Evolutionary conservation across 306 rosid species (phyloP).

Genomic region (Rosa persica): DNA sequence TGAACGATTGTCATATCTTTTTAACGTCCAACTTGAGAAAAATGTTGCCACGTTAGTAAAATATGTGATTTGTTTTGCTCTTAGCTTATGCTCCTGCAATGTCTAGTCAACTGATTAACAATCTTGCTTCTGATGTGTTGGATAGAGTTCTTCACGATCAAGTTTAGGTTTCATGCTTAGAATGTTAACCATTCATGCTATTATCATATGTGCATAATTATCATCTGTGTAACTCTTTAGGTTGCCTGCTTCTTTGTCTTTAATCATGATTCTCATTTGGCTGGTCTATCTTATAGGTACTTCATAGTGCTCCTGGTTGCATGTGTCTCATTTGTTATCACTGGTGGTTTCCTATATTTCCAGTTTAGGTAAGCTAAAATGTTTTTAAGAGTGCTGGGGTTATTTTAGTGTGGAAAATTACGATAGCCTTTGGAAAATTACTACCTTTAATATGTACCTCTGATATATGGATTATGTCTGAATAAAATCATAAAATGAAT

Average conservation of each 20-base stretch:
- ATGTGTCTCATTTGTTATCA: slow-evolving; percentile 74
- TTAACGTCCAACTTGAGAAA: slow-evolving; percentile 82
- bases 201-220: background rate
- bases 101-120: slow-evolving; percentile 10
- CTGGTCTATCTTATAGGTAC: slow-evolving; percentile 50
- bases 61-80: background rate
- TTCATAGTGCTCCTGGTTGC: slow-evolving; percentile 72
- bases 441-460: background rate
- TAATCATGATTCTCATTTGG: slow-evolving; percentile 16
- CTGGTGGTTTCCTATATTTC: slow-evolving; percentile 86
- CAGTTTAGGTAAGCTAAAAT: slow-evolving; percentile 65
- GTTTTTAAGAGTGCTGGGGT: slow-evolving; percentile 19
- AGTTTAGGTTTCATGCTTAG: background rate
- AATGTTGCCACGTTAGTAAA: slow-evolving; percentile 92
- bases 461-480: background rate
- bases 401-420: background rate
- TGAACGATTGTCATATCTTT: slow-evolving; percentile 69
- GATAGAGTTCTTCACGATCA: slow-evolving; percentile 12
- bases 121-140: slow-evolving; percentile 3
- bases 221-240: background rate
- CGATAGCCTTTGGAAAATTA: background rate
- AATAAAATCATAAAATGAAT: background rate
- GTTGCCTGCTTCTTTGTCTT: background rate
- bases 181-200: too few relatives aligned
- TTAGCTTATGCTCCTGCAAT: background rate